A percentile compares a stretch with the other conserved stretches of the same genome.
Conservation (phyloP, 1,139 yeast genomes). For the Nakaseomyces bracarensis region DNA sequence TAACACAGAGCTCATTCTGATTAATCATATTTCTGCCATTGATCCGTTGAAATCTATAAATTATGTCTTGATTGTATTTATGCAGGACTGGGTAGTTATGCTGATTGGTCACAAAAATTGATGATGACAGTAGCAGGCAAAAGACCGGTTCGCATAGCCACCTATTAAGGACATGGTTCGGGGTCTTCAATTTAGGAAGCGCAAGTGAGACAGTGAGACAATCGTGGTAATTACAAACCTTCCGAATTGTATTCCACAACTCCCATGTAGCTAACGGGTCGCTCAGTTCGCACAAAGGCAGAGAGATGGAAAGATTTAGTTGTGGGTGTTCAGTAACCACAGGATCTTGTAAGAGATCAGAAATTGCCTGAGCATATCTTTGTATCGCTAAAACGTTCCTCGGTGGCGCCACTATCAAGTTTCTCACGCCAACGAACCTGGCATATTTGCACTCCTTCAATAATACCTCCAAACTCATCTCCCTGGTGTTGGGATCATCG, state of each 20-base stretch:
- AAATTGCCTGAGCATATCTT: constrained; percentile 40
- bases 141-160: constrained; percentile 63
- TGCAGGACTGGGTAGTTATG: constrained; percentile 55
- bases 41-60: constrained; percentile 28
- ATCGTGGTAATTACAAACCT: constrained; percentile 43
- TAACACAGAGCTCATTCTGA: constrained; percentile 24
- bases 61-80: constrained; percentile 41
- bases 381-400: constrained; percentile 45
- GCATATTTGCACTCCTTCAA: constrained; percentile 53
- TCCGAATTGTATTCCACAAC: constrained; percentile 56
- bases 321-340: constrained; percentile 17
- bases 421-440: constrained; percentile 43
- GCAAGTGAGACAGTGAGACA: constrained; percentile 51
- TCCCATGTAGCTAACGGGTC: constrained; percentile 60
- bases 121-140: constrained; percentile 45
- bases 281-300: constrained; percentile 36
- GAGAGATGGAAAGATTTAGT: constrained; percentile 27
- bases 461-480: constrained; percentile 46
- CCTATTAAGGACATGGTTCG: constrained; percentile 41
- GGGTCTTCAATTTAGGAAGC: constrained; percentile 42
- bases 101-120: constrained; percentile 47
- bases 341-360: constrained; percentile 27
- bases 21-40: constrained; percentile 27
- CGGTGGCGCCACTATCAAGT: constrained; percentile 53
- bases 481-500: constrained; percentile 40